Evolutionary conservation across 345 rosid genomes (phyloP), one percentile per base, ranked within the genome.

Genomic region (Sonneratia alba): DNA sequence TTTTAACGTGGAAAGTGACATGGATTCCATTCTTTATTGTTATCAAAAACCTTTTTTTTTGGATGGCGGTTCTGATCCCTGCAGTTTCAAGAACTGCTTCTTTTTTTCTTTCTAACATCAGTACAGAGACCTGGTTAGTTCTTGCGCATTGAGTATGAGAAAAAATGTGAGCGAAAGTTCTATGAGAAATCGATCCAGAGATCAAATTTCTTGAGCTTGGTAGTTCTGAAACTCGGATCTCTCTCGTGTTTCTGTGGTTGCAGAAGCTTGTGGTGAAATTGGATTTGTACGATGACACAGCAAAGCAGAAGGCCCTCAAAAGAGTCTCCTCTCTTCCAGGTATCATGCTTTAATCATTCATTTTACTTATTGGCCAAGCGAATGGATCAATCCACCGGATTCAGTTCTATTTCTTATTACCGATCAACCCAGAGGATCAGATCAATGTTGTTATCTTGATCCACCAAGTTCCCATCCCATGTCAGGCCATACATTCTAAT

Each of bases 231-330:
- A 59, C 13, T n/a, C 0, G 27, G 18, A 66, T 37, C 45, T 36
- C 24, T 13, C 22, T 15, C 21, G 2, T 66, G 68, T 66, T 12
- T 37, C 6, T 14, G 43, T 9, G 14, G 5, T 64, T 72, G 87
- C 91, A 93, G 98, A 93, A 91, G 80, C 64, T 85, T 49, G 92
- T 88, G 57, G 53, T 93, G 80, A 91, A 81, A 73, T 27, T 91
- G 88, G 96, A 91, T 76, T 78, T 93, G 80, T 75, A 76, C 11
- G 96, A 93, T 74, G 90, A 78, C 73, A 91, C 83, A 75, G 97
- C 86, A 59, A 93, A 93, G 80, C 91, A 86, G 76, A 93, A 91
- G 87, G 98, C 98, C 61, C 68, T 93, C 68, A 93, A 84, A 83
- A 87, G 90, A 18, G 96, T 88, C 72, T 86, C 98, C 64, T 79